Conservation (phyloP, 306 rosid species). For the Castanea crenata region DNA sequence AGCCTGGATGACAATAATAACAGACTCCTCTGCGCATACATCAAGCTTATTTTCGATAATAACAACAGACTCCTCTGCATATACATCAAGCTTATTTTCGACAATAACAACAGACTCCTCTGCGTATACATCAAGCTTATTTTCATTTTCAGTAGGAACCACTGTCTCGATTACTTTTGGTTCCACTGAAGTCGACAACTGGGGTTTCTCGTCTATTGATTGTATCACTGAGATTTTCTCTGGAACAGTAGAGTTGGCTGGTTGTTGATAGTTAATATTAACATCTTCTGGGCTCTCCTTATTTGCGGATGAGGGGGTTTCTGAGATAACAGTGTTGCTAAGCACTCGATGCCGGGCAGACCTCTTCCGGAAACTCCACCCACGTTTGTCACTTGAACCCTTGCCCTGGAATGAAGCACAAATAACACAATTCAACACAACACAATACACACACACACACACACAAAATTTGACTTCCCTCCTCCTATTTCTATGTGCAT, state of each 20-base stretch:
- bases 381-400: slow-evolving; percentile 71
- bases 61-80: slow-evolving; percentile 54
- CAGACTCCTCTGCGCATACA: slow-evolving; percentile 49
- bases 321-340: slow-evolving; percentile 74
- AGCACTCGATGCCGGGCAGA: slow-evolving; percentile 86
- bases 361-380: slow-evolving; percentile 95
- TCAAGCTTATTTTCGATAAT: slow-evolving; percentile 39
- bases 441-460: not conserved
- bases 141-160: slow-evolving; percentile 37
- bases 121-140: slow-evolving; percentile 36
- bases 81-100: slow-evolving; percentile 32
- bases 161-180: slow-evolving; percentile 39
- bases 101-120: slow-evolving; percentile 59
- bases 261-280: slow-evolving; percentile 36
- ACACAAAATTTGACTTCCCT: not conserved
- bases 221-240: slow-evolving; percentile 56
- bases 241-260: slow-evolving; percentile 40
- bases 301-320: slow-evolving; percentile 47
- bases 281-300: slow-evolving; percentile 67
- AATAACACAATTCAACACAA: slow-evolving; percentile 3
- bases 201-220: slow-evolving; percentile 53
- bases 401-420: slow-evolving; percentile 43
- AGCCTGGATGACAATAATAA: slow-evolving; percentile 66
- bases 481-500: not conserved
- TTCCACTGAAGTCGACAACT: slow-evolving; percentile 30